phyloP scores from a whole-genome alignment of 2,329 filamentous ascomycete genomes.

The Nigrograna mackinnonii region DNA sequence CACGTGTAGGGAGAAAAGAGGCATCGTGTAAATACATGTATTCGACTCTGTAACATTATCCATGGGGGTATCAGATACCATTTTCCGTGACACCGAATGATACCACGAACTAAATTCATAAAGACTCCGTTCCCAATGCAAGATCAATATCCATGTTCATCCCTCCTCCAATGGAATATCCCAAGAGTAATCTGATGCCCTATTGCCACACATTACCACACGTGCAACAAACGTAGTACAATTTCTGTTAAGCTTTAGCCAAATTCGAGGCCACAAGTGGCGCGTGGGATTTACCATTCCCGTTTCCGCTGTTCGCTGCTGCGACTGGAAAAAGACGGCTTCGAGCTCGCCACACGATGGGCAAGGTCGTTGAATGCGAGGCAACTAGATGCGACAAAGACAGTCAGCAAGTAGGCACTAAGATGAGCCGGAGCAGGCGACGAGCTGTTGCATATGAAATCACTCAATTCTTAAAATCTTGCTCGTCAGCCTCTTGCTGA shows the following conservation, averaged over 20 bases:
- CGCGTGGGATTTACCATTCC: conserved; percentile 74
- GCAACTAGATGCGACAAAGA: conserved; percentile 68
- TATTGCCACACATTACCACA: conserved; percentile 82
- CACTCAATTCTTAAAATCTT: conserved; percentile 36
- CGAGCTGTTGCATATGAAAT: conserved; percentile 24
- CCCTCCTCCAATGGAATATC: background rate
- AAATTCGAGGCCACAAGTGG: background rate
- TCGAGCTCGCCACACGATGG: conserved; percentile 84
- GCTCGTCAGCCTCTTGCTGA: conserved; percentile 30
- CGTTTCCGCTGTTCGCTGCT: conserved; percentile 94
- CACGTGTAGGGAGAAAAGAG: conserved; percentile 57
- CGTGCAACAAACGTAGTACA: conserved; percentile 78
- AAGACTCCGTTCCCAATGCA: conserved; percentile 37
- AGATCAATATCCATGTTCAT: no score
- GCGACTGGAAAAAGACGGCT: conserved; percentile 98
- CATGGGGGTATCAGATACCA: conserved; percentile 39
- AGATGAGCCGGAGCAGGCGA: conserved; percentile 37
- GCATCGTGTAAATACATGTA: conserved; percentile 25
- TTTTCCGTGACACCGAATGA: conserved; percentile 30
- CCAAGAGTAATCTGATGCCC: background rate
- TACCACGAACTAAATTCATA: conserved; percentile 17
- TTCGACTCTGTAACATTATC: conserved; percentile 34
- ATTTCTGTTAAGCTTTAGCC: conserved; percentile 43
- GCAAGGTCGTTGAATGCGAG: conserved; percentile 83
- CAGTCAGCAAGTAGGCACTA: conserved; percentile 42